Evolutionary conservation across 2,329 filamentous ascomycete genomes (phyloP).

Genomic region (Fusarium gaditjirri): DNA sequence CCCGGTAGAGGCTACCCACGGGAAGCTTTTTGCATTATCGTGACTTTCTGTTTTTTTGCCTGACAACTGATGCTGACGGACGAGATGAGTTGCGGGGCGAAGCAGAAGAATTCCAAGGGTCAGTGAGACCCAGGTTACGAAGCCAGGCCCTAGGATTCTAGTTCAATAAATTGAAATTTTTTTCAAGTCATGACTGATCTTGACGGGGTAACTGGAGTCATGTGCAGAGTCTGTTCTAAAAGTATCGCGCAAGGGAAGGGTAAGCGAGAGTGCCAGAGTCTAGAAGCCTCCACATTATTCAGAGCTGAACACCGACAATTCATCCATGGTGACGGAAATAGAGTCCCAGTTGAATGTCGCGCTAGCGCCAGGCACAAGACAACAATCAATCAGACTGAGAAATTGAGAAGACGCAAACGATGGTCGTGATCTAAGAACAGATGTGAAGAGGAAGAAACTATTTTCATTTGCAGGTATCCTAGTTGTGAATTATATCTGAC

Average conservation of each 20-base stretch:
- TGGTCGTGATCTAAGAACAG: neutral
- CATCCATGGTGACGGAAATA: conserved; percentile 42
- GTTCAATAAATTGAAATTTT: conserved; percentile 13
- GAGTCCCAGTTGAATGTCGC: conserved; percentile 4
- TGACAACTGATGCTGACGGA: conserved; percentile 16
- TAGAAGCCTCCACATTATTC: conserved; percentile 15
- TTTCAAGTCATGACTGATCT: conserved; percentile 37
- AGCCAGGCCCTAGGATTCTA: neutral
- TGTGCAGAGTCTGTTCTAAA: conserved; percentile 30
- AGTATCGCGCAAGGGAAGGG: conserved; percentile 8
- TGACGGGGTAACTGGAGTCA: conserved; percentile 38
- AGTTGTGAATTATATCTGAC: neutral
- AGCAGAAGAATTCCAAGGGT: neutral
- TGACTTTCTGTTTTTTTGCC: conserved; percentile 29
- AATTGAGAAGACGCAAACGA: neutral
- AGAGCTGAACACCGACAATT: conserved; percentile 5
- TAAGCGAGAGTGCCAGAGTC: conserved; percentile 16
- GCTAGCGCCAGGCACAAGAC: conserved; percentile 2
- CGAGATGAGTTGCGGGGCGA: conserved; percentile 18
- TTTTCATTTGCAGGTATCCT: neutral
- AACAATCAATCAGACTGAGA: neutral
- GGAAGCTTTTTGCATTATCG: conserved; percentile 39
- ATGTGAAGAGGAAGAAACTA: neutral
- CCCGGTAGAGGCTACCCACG: conserved; percentile 37
- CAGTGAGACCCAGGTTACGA: conserved; percentile 17